Base-by-base conservation (phyloP, 805 yeast species). In the Wickerhamiella occidentalis region DNA sequence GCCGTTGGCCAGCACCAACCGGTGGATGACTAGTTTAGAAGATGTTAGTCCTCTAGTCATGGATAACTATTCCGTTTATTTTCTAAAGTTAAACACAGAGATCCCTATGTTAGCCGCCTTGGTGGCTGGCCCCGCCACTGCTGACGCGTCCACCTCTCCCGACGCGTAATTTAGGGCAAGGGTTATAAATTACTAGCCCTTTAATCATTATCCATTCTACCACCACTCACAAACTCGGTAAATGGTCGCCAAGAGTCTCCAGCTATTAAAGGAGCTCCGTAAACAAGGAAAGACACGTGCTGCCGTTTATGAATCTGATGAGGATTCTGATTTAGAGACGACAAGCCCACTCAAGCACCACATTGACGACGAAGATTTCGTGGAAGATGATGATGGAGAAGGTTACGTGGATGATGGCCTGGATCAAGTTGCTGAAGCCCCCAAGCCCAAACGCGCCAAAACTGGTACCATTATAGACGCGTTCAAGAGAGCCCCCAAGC, bases 341-440 rank as follows among this genome's bases (percentile, higher is more conserved):
- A 78, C 80, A 33, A 90, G 78, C 65, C 83, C 78, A 61, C 85
- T 84, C 62, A 77, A 94, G 58, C 78, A 82, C 51, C 85, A 87
- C 51, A 70, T 92, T 44, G 72, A 86, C 64, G 80, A 83, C 53
- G 96, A 90, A 60, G 96, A 90, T 63, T 90, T 90, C 62, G 92
- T 90, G 33, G 94, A 86, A 2, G 96, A 87, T 62, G 97, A 90
- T 63, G 79, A 83, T 56, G 96, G 96, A 26, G 82, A 81, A 55
- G 97, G 96, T 0, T 90, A 90, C 60, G 88, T 86, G 1, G 97
- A 92, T 58, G 83, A 83, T 40, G 98, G 98, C 51, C 84, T 74
- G 6, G 94, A 90, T 58, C 95, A 86, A 52, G 22, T n/a, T 9
- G 12, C 19, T 11, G 42, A 38, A 17, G 42, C 26, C 7, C 26